Evolutionary conservation across 768 basidiomycete species (phyloP).

Genomic region (Hygrophorus pudorinus): DNA sequence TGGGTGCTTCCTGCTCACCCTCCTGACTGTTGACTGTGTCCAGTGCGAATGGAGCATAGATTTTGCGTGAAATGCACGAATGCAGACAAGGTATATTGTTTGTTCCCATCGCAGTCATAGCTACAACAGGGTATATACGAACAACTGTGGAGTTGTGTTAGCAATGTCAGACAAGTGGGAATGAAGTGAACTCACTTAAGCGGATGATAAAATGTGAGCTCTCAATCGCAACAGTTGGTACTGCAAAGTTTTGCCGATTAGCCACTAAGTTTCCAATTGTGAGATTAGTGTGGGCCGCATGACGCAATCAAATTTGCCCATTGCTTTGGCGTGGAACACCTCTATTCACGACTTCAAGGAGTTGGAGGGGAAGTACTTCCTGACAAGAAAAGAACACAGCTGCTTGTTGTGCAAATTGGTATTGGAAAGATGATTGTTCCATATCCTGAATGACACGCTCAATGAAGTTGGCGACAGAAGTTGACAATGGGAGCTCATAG

Average conservation of each 20-base stretch:
- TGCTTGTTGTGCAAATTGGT: not conserved
- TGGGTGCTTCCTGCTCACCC: no score
- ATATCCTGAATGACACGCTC: not conserved
- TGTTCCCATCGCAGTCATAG: no score
- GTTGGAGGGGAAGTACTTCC: not conserved
- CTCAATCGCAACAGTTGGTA: not conserved
- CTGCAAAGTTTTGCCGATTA: not conserved
- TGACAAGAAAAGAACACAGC: not conserved
- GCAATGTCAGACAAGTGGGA: no score
- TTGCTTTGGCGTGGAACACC: not conserved
- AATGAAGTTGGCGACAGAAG: not conserved
- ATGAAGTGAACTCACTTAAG: not conserved
- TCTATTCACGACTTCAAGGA: not conserved
- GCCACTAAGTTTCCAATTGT: not conserved
- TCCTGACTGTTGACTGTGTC: no score
- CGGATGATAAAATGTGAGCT: not conserved
- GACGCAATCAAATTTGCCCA: not conserved
- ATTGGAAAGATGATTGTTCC: not conserved
- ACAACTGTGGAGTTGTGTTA: no score
- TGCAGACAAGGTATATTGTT: no score
- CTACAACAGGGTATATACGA: no score
- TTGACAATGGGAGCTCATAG: not conserved
- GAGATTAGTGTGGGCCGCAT: not conserved
- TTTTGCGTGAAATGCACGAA: no score
- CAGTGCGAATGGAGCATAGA: no score